These are phyloP conservation scores for Anastatica hierochuntica DNA, from an alignment of 345 rosid species.

Conservation along the genomic window DNA sequence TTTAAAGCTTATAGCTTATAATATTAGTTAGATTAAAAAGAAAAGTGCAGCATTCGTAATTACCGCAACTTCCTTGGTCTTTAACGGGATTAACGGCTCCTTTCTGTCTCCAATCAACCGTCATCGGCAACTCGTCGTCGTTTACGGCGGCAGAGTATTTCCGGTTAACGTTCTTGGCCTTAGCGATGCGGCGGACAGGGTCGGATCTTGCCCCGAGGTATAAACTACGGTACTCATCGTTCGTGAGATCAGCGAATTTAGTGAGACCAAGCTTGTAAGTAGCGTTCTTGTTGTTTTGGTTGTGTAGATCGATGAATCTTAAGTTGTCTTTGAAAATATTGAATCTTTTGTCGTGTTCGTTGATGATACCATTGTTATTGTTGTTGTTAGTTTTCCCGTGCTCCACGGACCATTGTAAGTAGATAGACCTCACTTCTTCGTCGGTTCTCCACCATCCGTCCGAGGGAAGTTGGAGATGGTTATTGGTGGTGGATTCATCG, in stretches of 20 bases:
- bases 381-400: constrained; percentile 54
- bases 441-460: constrained; percentile 43
- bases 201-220: constrained; percentile 32
- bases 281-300: constrained; percentile 40
- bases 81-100: constrained; percentile 75
- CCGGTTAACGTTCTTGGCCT: constrained; percentile 29
- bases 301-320: constrained; percentile 60
- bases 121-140: constrained; percentile 45
- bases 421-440: constrained; percentile 56
- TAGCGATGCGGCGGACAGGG: constrained; percentile 33
- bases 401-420: constrained; percentile 49
- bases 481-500: constrained; percentile 4
- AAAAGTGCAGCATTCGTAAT: not conserved
- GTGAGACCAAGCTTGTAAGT: constrained; percentile 61
- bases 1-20: too few species aligned
- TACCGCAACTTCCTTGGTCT: constrained; percentile 84
- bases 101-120: constrained; percentile 66
- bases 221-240: constrained; percentile 56
- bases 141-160: constrained; percentile 29
- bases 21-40: not conserved
- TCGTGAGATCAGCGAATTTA: constrained; percentile 70
- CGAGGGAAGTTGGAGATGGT: constrained; percentile 25
- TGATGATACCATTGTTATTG: constrained; percentile 22
- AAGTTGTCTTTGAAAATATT: constrained; percentile 74
- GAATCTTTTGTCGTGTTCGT: constrained; percentile 46